A percentile compares a stretch with the other conserved stretches of the same genome.
These are phyloP conservation scores for Alopecurus myosuroides DNA, from an alignment of 176 grass and related monocot species.

Conservation along the genomic window DNA sequence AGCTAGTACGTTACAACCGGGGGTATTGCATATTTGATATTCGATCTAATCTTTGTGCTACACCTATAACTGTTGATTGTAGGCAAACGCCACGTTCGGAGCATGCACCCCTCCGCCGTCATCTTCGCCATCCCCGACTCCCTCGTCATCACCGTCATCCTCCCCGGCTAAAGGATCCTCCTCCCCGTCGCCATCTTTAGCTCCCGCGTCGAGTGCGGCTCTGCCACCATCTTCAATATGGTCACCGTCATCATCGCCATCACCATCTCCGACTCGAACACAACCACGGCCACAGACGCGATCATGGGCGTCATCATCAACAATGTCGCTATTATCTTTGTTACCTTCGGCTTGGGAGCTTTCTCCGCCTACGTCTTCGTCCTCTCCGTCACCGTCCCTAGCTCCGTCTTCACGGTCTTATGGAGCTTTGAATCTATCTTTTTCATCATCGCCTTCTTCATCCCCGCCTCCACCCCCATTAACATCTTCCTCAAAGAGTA, in stretches of 20 bases:
- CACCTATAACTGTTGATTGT: neutral
- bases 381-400: neutral
- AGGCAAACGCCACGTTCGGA: neutral
- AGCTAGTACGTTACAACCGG: no score
- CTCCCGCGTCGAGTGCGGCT: neutral
- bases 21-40: neutral
- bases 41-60: neutral
- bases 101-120: neutral
- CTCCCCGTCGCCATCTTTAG: neutral
- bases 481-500: neutral
- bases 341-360: neutral
- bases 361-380: neutral
- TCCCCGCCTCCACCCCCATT: neutral
- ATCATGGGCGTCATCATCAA: neutral
- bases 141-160: neutral
- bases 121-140: neutral
- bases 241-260: neutral
- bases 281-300: rapidly evolving
- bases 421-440: neutral
- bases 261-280: neutral
- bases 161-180: neutral
- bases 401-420: neutral
- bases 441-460: neutral
- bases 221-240: neutral
- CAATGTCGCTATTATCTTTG: neutral